Evolutionary conservation across 2,329 filamentous ascomycete species (phyloP), one percentile per base, ranked within the genome.

Genomic region (Arthrocladium fulminans): DNA sequence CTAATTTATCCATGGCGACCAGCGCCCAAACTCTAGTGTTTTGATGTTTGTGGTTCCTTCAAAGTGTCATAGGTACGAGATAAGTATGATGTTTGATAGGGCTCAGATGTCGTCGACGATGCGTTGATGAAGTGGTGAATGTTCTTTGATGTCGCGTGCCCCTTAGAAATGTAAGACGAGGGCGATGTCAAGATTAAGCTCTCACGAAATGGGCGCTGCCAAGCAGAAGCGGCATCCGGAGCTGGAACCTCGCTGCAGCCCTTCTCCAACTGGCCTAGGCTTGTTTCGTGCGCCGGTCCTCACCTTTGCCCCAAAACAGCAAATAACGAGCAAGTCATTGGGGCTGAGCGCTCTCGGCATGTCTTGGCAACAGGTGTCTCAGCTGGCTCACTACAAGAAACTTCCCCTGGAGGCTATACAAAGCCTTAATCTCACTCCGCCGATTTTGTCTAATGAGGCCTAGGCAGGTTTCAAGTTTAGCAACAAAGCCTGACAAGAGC

Each of bases 1-100:
- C 15, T 25, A 47, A 19, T 47, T 15, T 47, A 34, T 47, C 32
- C 44, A 47, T 47, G 32, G 44, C 44, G 44, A 29, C 32, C 44
- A 13, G 30, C 32, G 32, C 32, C 44, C 24, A 19, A 19, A 38
- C 9, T 27, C 2, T n/a, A 9, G n/a, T 9, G 19, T 15, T 35
- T 15, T n/a, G n/a, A 35, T 35, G 6, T n/a, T n/a, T 15, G 32
- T n/a, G n/a, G n/a, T 35, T n/a, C 10, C 7, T 35, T 35, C 32
- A 35, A 7, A 35, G 17, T 15, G 17, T 6, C 32, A 35, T 35
- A 15, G 4, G n/a, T 8, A 5, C 32, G 32, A 35, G 6, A 9
- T 5, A 15, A 9, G 6, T 35, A 35, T 35, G 32, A 15, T 30
- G 15, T 15, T 9, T 15, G 15, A 45, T 13, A 2, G 9, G 35